Percentiles rank a stretch among this genome's conserved stretches.
phyloP scores from a whole-genome alignment of 2,329 filamentous ascomycete species.

The Colletotrichum horii region DNA sequence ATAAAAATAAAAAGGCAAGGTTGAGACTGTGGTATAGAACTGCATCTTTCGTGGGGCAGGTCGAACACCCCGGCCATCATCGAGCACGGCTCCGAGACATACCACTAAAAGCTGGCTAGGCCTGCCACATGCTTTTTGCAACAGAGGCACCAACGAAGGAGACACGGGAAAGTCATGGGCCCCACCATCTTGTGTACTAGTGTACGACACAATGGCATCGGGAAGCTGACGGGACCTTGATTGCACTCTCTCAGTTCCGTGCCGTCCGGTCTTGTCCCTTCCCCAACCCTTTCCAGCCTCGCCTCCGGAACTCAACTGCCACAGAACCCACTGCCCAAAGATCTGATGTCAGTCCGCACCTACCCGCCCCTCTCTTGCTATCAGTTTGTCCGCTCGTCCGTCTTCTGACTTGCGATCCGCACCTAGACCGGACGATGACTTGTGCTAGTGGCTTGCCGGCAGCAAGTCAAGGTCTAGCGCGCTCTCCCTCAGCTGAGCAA shows the following conservation, averaged over 20 bases:
- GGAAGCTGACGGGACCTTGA: neutral
- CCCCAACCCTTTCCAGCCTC: neutral
- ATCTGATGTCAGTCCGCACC: neutral
- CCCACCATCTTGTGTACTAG: neutral
- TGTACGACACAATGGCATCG: neutral
- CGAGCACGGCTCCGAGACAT: neutral
- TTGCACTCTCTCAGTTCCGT: neutral
- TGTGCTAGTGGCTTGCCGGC: constrained; percentile 9
- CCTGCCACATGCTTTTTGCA: constrained; percentile 15
- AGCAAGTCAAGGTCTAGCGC: neutral
- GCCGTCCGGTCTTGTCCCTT: neutral
- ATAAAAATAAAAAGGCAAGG: neutral
- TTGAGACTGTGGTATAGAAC: neutral
- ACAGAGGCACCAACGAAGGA: neutral
- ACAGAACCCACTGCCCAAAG: neutral
- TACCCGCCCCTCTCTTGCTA: neutral
- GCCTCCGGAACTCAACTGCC: neutral
- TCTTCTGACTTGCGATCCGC: neutral
- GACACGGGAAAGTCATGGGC: neutral
- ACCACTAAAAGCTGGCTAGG: neutral
- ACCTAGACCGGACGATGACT: neutral
- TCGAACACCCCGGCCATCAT: neutral
- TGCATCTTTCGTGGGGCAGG: neutral
- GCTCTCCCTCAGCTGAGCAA: neutral
- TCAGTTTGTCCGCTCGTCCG: constrained; percentile 4